phyloP scores from a whole-genome alignment of 305 asterid genomes.

The Coffea humblotiana region DNA sequence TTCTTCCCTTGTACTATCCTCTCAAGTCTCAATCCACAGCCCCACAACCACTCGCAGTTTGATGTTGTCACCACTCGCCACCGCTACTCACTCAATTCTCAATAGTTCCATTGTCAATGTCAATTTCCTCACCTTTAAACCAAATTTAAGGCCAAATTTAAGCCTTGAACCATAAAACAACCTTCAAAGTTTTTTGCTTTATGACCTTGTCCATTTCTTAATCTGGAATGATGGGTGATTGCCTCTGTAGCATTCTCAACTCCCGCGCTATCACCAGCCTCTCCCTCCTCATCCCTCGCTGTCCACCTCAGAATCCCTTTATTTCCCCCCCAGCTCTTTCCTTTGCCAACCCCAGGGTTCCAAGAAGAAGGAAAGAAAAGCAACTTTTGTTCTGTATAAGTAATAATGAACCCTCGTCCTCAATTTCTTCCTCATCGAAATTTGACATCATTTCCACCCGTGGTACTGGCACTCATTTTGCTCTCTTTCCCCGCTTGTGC shows the following conservation, averaged over 20 bases:
- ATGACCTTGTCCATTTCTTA: neutral
- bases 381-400: slow-evolving; percentile 29
- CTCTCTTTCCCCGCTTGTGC: slow-evolving; percentile 3
- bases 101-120: neutral
- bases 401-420: slow-evolving; percentile 5
- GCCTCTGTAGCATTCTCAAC: slow-evolving; percentile 26
- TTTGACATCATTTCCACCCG: slow-evolving; percentile 57
- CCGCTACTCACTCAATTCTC: neutral
- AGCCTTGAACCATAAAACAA: neutral
- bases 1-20: too few species aligned
- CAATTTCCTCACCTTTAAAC: neutral
- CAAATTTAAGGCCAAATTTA: neutral
- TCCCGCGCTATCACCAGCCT: slow-evolving; percentile 15
- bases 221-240: slow-evolving; percentile 47
- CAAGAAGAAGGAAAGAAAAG: slow-evolving; percentile 32
- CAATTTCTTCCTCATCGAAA: slow-evolving; percentile 34
- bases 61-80: too few species aligned
- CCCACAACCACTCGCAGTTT: too few species aligned
- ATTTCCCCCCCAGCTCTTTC: slow-evolving; percentile 18
- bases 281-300: slow-evolving; percentile 19
- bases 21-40: too few species aligned
- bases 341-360: slow-evolving; percentile 11
- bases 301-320: slow-evolving; percentile 20
- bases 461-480: slow-evolving; percentile 37
- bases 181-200: slow-evolving; percentile 7